phyloP scores from a whole-genome alignment of 371 early-diverging fungal genomes.

The Rhizopus delemar region DNA sequence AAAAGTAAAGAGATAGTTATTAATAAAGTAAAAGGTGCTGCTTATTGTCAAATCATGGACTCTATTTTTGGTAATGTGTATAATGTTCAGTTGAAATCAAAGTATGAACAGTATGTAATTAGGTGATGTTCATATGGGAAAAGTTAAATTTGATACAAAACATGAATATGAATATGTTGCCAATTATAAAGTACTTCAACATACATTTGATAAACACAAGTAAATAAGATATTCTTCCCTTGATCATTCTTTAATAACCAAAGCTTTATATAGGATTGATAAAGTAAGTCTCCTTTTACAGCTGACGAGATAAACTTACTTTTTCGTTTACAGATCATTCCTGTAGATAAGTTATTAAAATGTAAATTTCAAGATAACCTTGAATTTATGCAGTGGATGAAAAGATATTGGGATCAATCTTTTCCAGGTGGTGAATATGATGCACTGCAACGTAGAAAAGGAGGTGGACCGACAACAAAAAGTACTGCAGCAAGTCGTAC shows the following conservation, averaged over 20 bases:
- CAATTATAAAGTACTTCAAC: slow-evolving; percentile 90
- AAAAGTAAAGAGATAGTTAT: no score
- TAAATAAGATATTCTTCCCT: slow-evolving; percentile 20
- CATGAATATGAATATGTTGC: slow-evolving; percentile 91
- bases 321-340: slow-evolving; percentile 61
- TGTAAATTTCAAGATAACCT: slow-evolving; percentile 97
- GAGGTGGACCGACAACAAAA: slow-evolving; percentile 21
- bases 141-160: slow-evolving; percentile 89
- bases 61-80: slow-evolving; percentile 69
- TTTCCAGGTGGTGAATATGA: slow-evolving; percentile 86
- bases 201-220: slow-evolving; percentile 80
- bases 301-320: neutral
- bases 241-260: no score
- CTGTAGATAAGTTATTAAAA: slow-evolving; percentile 84
- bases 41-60: slow-evolving; percentile 90
- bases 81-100: neutral
- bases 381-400: slow-evolving; percentile 95
- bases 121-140: slow-evolving; percentile 75
- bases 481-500: slow-evolving; percentile 18
- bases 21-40: slow-evolving; percentile 61
- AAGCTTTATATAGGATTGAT: slow-evolving; percentile 41
- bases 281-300: slow-evolving; percentile 29
- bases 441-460: slow-evolving; percentile 77
- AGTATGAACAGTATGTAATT: neutral
- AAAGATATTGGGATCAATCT: slow-evolving; percentile 83